Conservation (phyloP, 192 early-diverging fungal species). For the Backusella mclennaniae region DNA sequence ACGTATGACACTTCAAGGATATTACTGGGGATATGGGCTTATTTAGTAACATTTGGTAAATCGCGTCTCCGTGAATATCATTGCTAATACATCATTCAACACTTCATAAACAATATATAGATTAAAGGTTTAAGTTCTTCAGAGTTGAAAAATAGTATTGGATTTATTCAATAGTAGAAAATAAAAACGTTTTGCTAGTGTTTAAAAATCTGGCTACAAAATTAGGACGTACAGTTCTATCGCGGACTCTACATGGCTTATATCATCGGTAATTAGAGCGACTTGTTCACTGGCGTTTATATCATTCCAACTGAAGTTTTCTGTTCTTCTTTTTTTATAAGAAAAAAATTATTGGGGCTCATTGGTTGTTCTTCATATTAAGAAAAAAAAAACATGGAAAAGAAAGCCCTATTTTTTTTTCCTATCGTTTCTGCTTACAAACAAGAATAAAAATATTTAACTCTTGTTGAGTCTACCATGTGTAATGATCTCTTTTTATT, state of each 20-base stretch:
- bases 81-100: no score
- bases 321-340: not conserved
- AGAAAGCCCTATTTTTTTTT: not conserved
- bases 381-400: not conserved
- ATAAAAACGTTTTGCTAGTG: no score
- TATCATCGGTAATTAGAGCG: not conserved
- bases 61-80: no score
- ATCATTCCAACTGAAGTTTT: not conserved
- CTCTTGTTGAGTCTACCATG: not conserved
- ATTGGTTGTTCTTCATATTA: not conserved
- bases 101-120: no score
- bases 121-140: no score
- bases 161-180: no score
- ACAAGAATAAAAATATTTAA: not conserved
- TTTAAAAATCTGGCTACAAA: no score
- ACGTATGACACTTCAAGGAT: not conserved
- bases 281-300: not conserved
- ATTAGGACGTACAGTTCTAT: no score
- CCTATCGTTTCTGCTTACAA: not conserved
- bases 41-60: no score
- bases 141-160: no score
- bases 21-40: not conserved
- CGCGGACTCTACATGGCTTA: not conserved
- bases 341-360: not conserved
- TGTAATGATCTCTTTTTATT: no score